These are phyloP conservation scores for Penicillium maclennaniae DNA, from an alignment of 495 filamentous ascomycete genomes.

Conservation along the genomic window DNA sequence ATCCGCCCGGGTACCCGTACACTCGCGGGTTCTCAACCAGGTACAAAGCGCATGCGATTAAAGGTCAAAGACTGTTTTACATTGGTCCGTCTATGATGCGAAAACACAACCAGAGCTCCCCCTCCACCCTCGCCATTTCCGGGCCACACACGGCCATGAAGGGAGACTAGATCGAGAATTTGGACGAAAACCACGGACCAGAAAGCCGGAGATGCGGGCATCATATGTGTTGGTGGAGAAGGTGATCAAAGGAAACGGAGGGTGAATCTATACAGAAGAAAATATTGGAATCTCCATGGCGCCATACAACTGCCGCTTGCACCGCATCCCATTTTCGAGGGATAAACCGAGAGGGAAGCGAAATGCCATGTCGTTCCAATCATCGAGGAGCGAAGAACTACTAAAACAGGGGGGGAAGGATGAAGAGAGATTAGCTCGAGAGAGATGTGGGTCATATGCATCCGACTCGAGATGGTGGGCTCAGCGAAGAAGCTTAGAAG, in stretches of 20 bases:
- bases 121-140: slow-evolving; percentile 20
- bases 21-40: neutral
- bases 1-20: neutral
- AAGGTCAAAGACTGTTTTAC: slow-evolving; percentile 39
- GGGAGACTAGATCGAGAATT: slow-evolving; percentile 24
- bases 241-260: slow-evolving; percentile 27
- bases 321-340: slow-evolving; percentile 32
- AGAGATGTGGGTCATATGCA: slow-evolving; percentile 4
- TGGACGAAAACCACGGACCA: slow-evolving; percentile 27
- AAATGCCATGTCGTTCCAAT: slow-evolving; percentile 33
- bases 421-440: slow-evolving; percentile 33
- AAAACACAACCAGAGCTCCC: slow-evolving; percentile 34
- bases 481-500: slow-evolving; percentile 40
- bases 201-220: slow-evolving; percentile 31
- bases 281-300: slow-evolving; percentile 37
- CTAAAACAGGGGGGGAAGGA: slow-evolving; percentile 45
- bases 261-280: slow-evolving; percentile 46
- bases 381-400: slow-evolving; percentile 40
- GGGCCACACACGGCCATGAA: slow-evolving; percentile 22
- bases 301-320: slow-evolving; percentile 40
- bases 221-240: slow-evolving; percentile 21
- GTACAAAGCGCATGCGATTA: neutral
- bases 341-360: slow-evolving; percentile 26
- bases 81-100: slow-evolving; percentile 47
- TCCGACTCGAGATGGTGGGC: slow-evolving; percentile 2